phyloP scores from a whole-genome alignment of 1,139 yeast genomes.

The Pichia inconspicua region DNA sequence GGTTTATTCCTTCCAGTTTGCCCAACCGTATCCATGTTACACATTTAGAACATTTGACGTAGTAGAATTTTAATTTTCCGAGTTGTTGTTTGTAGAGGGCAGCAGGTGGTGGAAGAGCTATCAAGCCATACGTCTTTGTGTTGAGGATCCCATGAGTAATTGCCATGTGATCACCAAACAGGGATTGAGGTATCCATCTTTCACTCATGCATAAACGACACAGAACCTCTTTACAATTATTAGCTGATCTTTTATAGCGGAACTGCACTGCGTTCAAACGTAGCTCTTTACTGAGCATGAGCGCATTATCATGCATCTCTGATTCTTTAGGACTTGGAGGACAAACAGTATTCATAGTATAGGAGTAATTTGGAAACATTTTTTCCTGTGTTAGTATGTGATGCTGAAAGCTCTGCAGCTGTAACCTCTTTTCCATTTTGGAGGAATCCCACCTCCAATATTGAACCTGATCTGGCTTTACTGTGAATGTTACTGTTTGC shows the following conservation, averaged over 20 bases:
- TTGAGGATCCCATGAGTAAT: constrained; percentile 18
- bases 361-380: background rate
- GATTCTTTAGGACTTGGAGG: constrained; percentile 15
- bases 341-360: constrained; percentile 9
- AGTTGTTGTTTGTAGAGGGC: constrained; percentile 13
- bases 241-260: constrained; percentile 9
- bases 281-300: constrained; percentile 4
- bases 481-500: background rate
- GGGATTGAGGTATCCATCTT: constrained; percentile 13
- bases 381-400: constrained; percentile 8
- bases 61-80: constrained; percentile 16
- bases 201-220: constrained; percentile 19
- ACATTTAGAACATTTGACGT: constrained; percentile 19
- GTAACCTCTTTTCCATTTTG: constrained; percentile 3
- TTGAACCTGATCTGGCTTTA: background rate
- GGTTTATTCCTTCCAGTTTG: constrained; percentile 6
- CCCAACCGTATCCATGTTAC: constrained; percentile 18
- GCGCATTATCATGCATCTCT: constrained; percentile 3
- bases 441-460: constrained; percentile 9
- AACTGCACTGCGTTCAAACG: constrained; percentile 11
- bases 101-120: constrained; percentile 17
- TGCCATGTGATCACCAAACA: constrained; percentile 16
- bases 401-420: constrained; percentile 18
- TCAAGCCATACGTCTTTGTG: constrained; percentile 1
- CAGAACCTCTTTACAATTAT: constrained; percentile 4